Percentiles rank a stretch among this genome's conserved stretches.
phyloP scores from a whole-genome alignment of 2,329 filamentous ascomycete species.

The Lasiodiplodia gonubiensis region DNA sequence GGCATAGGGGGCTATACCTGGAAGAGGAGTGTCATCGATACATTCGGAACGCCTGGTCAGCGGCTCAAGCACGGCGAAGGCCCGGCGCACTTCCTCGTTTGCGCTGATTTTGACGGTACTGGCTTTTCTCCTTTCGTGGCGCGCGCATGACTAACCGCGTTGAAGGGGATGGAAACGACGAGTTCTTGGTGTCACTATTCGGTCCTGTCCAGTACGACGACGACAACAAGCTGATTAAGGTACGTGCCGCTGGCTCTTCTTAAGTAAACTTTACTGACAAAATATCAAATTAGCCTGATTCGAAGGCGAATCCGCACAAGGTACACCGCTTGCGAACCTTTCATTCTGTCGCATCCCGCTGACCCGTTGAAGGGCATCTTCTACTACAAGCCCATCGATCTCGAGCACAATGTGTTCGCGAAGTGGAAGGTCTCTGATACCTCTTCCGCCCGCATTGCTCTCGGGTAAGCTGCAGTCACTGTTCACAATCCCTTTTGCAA shows the following conservation, averaged over 20 bases:
- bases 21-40: conserved; percentile 30
- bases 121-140: no score
- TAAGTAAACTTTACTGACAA: no score
- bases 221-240: conserved; percentile 1
- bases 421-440: conserved; percentile 34
- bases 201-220: conserved; percentile 30
- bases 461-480: conserved; percentile 27
- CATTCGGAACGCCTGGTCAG: conserved; percentile 31
- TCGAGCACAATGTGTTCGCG: conserved; percentile 33
- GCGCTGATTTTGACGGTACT: conserved; percentile 33
- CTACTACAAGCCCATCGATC: conserved; percentile 35
- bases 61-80: conserved; percentile 27
- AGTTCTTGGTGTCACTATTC: conserved; percentile 33
- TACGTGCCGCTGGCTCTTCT: no score
- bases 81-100: conserved; percentile 31
- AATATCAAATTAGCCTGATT: no score
- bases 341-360: no score
- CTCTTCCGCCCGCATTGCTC: conserved; percentile 33
- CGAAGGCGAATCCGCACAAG: no score
- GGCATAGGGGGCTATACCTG: conserved; percentile 27
- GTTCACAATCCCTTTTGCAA: no score
- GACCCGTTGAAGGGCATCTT: conserved; percentile 32
- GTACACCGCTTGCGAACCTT: no score
- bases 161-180: conserved; percentile 33
- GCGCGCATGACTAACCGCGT: no score